Conservation (phyloP, 495 filamentous ascomycete species). For the Eremomyces bilateralis region DNA sequence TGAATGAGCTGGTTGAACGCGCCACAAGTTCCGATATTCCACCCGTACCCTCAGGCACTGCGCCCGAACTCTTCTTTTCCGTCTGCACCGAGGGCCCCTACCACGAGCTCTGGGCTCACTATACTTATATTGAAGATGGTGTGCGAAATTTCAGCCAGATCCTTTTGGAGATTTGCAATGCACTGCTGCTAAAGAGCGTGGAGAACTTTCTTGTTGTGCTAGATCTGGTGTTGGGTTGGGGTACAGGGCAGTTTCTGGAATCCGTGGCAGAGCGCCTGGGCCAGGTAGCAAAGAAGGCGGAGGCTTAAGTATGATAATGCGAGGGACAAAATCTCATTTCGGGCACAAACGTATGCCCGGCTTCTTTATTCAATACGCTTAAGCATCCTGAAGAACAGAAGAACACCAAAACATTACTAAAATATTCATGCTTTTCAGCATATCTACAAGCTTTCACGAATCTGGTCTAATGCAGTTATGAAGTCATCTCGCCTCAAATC, state of each 20-base stretch:
- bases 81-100: slow-evolving; percentile 13
- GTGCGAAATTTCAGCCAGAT: slow-evolving; percentile 5
- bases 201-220: background rate
- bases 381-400: no score
- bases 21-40: no score
- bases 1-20: background rate
- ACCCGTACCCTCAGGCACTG: background rate
- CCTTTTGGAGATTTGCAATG: background rate
- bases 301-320: no score
- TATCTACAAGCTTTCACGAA: no score
- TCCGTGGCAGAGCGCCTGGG: background rate
- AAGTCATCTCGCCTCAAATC: no score
- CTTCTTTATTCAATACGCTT: no score
- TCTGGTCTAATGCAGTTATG: no score
- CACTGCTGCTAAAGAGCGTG: background rate
- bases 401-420: no score
- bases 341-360: no score
- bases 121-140: slow-evolving; percentile 5
- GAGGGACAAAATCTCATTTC: no score
- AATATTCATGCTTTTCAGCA: no score
- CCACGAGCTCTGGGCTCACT: slow-evolving; percentile 14
- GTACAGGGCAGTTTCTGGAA: background rate
- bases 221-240: background rate
- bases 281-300: slow-evolving; percentile 4
- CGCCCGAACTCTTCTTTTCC: slow-evolving; percentile 13